Evolutionary conservation across 495 filamentous ascomycete genomes (phyloP), one percentile per base, ranked within the genome.

Genomic region (Penicillium manginii): DNA sequence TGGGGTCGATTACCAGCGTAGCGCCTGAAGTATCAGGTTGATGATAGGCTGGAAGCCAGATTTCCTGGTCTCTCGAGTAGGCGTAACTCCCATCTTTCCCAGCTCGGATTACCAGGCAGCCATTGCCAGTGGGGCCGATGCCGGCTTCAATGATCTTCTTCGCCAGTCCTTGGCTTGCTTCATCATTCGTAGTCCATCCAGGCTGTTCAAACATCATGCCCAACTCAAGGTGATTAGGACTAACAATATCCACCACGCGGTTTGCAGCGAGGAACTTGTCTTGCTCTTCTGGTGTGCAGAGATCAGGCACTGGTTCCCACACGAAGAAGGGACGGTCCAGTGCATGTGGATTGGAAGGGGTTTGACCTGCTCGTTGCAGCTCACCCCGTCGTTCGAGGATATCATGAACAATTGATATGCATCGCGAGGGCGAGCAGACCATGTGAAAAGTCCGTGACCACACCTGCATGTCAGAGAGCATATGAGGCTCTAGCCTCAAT

Each of bases 271-370:
- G 83, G 74, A 88, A 90, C 57, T 84, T 88, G 2, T 86, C 76
- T 50, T 92, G 79, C 70, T 97, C 86, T 58, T 85, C 83, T 0
- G 91, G 90, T 0, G 80, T 85, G 69, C 94, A 97, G 2, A 90
- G 83, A 67, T 96, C 91, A 11, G 96, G 94, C 3, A 97, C 88
- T 4, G 94, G 94, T 68, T 98, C 94, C 94, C 94, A 98, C 39
- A 97, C 84, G 70, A 97, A 88, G 12, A 94, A 69, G 2, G 90
- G 92, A 29, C 80, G 79, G 7, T 70, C 39, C 10, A 57, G 54
- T 33, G 59, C 61, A 60, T 65, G 52, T 50, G 63, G 22, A 63
- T 61, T 32, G 54, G 68, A 51, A 21, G 69, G 64, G 6, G 57
- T 54, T 31, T 62, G 67, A 22, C 68, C 68, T 29, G 65, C 65